Percentiles rank a stretch among this genome's conserved stretches.
Evolutionary conservation across 306 rosid species (phyloP).

Genomic region (Cercis canadensis): DNA sequence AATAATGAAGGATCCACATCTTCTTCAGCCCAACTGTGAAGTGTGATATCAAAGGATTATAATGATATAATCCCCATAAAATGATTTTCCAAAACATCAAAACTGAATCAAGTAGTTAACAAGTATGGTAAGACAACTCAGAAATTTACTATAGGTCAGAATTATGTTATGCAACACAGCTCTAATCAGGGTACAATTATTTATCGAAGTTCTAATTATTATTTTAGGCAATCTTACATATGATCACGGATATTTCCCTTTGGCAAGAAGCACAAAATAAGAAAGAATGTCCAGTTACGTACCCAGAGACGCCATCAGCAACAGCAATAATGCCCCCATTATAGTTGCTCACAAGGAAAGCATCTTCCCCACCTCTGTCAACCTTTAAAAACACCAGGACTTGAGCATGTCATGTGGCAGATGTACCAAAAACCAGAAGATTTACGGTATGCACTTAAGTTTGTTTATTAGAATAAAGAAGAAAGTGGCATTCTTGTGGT

Average conservation of each 20-base stretch:
- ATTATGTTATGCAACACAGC: conserved; percentile 26
- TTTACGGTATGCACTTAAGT: too few relatives aligned
- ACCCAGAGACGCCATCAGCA: conserved; percentile 95
- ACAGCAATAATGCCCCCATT: conserved; percentile 84
- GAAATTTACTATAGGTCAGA: conserved; percentile 4
- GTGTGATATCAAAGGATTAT: conserved; percentile 20
- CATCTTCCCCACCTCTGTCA: conserved; percentile 95
- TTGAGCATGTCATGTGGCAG: too few relatives aligned
- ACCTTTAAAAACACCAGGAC: conserved; percentile 40
- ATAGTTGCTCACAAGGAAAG: conserved; percentile 74
- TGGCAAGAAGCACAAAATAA: conserved; percentile 8
- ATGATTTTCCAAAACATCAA: neutral
- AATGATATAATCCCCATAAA: conserved; percentile 5
- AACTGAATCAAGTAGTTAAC: neutral
- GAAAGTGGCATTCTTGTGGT: too few relatives aligned
- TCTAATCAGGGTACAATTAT: neutral
- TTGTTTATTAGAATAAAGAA: too few relatives aligned
- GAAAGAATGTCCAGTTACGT: conserved; percentile 37
- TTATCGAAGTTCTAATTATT: neutral
- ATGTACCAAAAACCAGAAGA: too few relatives aligned
- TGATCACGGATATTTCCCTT: neutral
- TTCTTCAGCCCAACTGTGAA: conserved; percentile 88
- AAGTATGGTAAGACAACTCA: neutral
- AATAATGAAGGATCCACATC: conserved; percentile 87
- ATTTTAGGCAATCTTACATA: neutral